Base-by-base conservation (phyloP, 2,329 filamentous ascomycete genomes). In the Trichoderma aggressivum region DNA sequence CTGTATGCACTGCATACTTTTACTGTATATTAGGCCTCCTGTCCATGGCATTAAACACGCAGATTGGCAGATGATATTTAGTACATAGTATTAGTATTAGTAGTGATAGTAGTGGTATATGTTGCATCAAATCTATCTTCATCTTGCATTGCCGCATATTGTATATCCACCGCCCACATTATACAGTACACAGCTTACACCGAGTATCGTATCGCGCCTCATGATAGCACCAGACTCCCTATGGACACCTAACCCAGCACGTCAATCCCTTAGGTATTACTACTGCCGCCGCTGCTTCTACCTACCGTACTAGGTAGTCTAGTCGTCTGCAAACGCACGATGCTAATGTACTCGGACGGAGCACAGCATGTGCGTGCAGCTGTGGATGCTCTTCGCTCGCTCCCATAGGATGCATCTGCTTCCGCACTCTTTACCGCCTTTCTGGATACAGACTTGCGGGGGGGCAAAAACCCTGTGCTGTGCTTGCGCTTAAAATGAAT, bases 361-460 rank as follows among this genome's bases (percentile, higher is more conserved):
- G 58, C 58, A 39, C 34, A 39, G 34, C 34, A 62, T 62, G 39
- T 50, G 36, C 58, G 59, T 28, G 59, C 59, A 61, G 32, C 34
- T 43, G 67, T 70, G 67, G 58, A 28, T 21, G 39, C 66, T 18
- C 34, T 36, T n/a, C 58, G 39, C 43, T 24, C 24, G 30, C 8
- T 70, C 67, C 56, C 43, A 62, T 56, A 55, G 59, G 18, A 43
- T 26, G 50, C 59, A 34, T 59, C 26, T 50, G 28, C 12, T n/a
- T 58, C 50, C 65, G 60, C 60, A 59, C 30, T 34, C 60, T 59
- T 70, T 70, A 70, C 68, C 68, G 68, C 68, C 68, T 70, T 70
- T 70, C 60, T 70, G 60, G 32, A 70, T 62, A 43, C 50, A 64
- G 68, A 43, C 50, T 59, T 47, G 60, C 50, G 50, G 68, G 60